phyloP scores from a whole-genome alignment of 169 alveolate genomes.

The Plasmodium vinckei region DNA sequence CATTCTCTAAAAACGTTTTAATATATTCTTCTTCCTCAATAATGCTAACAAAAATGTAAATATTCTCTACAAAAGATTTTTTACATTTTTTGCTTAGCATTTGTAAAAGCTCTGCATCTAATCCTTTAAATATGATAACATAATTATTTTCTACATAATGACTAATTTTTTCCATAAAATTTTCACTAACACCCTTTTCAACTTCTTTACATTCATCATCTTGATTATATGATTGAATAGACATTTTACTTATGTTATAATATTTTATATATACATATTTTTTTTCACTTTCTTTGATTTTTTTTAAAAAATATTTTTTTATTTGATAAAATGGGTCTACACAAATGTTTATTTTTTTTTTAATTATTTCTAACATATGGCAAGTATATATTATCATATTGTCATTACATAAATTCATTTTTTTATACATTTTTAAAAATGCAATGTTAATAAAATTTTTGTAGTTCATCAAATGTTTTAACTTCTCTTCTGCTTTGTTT shows the following conservation, averaged over 20 bases:
- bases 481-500: background rate
- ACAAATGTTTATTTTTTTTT: conserved; percentile 41
- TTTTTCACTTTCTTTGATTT: conserved; percentile 13
- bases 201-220: background rate
- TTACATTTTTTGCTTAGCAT: conserved; percentile 1
- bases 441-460: conserved; percentile 8
- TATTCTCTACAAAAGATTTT: background rate
- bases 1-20: background rate
- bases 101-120: conserved; percentile 8
- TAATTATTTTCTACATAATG: conserved; percentile 1
- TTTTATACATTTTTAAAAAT: conserved; percentile 10
- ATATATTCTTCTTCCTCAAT: background rate
- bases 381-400: conserved; percentile 53
- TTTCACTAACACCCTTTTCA: background rate
- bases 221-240: background rate
- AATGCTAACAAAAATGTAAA: conserved; percentile 12
- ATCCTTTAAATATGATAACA: conserved; percentile 6
- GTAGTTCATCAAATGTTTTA: background rate
- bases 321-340: conserved; percentile 46
- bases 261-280: conserved; percentile 35
- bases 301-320: conserved; percentile 40
- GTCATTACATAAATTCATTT: conserved; percentile 35
- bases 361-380: conserved; percentile 11
- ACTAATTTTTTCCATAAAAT: background rate
- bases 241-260: background rate